Evolutionary conservation across 2,329 filamentous ascomycete species (phyloP).

Genomic region (Penicillium sp.): DNA sequence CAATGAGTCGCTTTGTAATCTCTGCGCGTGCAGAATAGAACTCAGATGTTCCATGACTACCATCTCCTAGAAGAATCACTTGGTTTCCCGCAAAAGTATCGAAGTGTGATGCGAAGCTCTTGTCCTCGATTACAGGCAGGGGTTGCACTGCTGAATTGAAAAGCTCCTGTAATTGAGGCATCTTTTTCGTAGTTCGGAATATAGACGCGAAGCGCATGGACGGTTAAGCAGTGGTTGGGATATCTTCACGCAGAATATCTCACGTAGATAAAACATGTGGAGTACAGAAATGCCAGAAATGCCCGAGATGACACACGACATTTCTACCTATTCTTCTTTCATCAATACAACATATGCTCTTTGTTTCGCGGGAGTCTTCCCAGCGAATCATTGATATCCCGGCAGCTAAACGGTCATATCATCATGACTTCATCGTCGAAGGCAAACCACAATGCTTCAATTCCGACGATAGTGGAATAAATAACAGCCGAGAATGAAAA

Average conservation of each 20-base stretch:
- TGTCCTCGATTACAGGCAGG: constrained; percentile 36
- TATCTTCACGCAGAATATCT: background rate
- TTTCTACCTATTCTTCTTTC: background rate
- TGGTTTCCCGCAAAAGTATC: constrained; percentile 41
- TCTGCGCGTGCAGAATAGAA: constrained; percentile 54
- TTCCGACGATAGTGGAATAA: background rate
- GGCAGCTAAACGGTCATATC: constrained; percentile 28
- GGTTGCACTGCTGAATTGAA: constrained; percentile 38
- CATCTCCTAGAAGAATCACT: constrained; percentile 48
- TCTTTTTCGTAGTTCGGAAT: constrained; percentile 11
- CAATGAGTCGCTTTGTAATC: constrained; percentile 52
- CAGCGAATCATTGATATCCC: constrained; percentile 23
- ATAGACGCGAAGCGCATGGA: constrained; percentile 11
- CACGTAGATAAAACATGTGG: background rate
- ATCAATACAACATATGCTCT: background rate
- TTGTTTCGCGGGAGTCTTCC: background rate
- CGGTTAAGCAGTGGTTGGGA: background rate
- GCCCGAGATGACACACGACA: background rate
- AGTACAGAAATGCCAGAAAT: background rate
- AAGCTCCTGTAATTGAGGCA: constrained; percentile 34
- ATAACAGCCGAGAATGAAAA: background rate
- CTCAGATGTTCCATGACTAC: constrained; percentile 55
- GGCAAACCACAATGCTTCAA: constrained; percentile 1
- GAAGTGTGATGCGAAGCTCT: constrained; percentile 42
- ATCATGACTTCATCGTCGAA: constrained; percentile 32